Conservation (phyloP, 2,329 filamentous ascomycete genomes). For the Pestalotiopsis sp. region DNA sequence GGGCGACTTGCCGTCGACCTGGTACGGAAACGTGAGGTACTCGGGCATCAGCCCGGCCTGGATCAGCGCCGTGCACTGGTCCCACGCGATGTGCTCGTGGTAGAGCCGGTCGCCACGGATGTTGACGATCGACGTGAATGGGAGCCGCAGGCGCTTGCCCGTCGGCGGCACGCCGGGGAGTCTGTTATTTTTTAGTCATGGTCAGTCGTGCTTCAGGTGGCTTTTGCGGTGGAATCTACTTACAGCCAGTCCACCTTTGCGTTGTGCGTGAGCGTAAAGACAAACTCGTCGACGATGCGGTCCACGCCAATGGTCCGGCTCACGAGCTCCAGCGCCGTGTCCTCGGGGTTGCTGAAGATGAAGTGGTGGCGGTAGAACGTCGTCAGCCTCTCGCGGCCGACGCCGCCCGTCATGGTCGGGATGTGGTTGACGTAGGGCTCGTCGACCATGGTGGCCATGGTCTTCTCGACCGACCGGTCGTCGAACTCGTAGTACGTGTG, state of each 20-base stretch:
- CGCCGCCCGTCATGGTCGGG: constrained; percentile 71
- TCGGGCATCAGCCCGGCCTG: constrained; percentile 67
- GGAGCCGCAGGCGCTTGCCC: constrained; percentile 54
- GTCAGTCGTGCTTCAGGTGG: constrained; percentile 37
- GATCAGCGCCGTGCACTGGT: constrained; percentile 63
- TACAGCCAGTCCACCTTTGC: constrained; percentile 70
- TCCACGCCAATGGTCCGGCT: constrained; percentile 74
- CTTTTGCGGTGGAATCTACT: constrained; percentile 29
- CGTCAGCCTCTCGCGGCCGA: constrained; percentile 65
- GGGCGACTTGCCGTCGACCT: constrained; percentile 41
- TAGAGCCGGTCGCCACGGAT: constrained; percentile 69
- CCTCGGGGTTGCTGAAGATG: constrained; percentile 71
- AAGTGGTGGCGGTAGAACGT: constrained; percentile 75
- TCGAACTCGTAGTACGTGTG: constrained; percentile 74
- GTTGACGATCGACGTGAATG: constrained; percentile 67
- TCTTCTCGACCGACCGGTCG: constrained; percentile 68
- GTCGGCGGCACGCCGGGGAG: constrained; percentile 62
- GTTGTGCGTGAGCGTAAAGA: constrained; percentile 66
- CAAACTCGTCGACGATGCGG: constrained; percentile 72
- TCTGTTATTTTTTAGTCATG: not conserved
- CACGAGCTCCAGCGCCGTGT: constrained; percentile 69
- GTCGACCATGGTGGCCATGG: constrained; percentile 81
- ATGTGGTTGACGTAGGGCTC: constrained; percentile 81
- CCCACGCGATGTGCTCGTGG: constrained; percentile 74
- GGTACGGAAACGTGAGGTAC: constrained; percentile 65